These are phyloP conservation scores for Hemisphaericaspora lyxosophila DNA, from an alignment of 1,139 yeast genomes.

Conservation along the genomic window DNA sequence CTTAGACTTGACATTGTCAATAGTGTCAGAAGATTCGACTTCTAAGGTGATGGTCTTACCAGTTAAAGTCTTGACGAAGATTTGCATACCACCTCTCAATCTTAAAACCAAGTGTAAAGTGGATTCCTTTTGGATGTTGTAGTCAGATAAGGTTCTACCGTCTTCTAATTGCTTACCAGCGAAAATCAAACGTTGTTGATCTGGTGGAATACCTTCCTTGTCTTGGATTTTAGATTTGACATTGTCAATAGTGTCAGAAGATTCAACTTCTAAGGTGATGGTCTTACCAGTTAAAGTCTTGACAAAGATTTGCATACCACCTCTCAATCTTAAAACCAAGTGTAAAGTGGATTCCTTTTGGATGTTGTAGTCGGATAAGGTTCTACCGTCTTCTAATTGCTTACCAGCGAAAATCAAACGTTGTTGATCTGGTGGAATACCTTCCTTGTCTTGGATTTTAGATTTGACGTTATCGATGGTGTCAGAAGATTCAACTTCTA, in stretches of 20 bases:
- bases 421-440: conserved; percentile 99
- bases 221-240: conserved; percentile 56
- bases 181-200: conserved; percentile 55
- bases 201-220: conserved; percentile 55
- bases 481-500: conserved; percentile 98
- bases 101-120: conserved; percentile 57
- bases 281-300: conserved; percentile 71
- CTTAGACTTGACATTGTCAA: conserved; percentile 96
- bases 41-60: conserved; percentile 72
- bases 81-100: conserved; percentile 76
- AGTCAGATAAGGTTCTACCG: conserved; percentile 65
- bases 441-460: conserved; percentile 99
- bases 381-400: conserved; percentile 99
- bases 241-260: conserved; percentile 72
- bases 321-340: conserved; percentile 97
- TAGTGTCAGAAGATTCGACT: conserved; percentile 95
- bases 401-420: conserved; percentile 99
- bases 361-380: conserved; percentile 99
- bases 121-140: conserved; percentile 68
- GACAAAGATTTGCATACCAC: conserved; percentile 78
- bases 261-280: conserved; percentile 67
- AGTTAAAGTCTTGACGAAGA: conserved; percentile 57
- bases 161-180: conserved; percentile 66
- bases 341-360: conserved; percentile 99
- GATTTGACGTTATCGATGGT: conserved; percentile 99